Conservation (phyloP, 768 basidiomycete genomes). For the Coprinellus micaceus region DNA sequence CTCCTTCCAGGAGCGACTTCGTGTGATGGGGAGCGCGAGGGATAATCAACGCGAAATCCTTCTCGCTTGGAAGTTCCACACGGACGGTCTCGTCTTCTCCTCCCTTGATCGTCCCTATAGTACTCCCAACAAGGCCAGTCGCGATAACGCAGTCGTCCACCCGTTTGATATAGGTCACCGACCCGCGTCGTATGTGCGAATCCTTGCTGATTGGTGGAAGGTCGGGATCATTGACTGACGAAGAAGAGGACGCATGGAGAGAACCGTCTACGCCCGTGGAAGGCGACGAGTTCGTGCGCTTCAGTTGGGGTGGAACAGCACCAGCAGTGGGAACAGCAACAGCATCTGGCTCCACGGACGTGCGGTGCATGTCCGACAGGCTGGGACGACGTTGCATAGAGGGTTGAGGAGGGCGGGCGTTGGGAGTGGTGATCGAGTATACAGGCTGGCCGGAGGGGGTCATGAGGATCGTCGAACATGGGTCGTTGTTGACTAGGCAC, state of each 20-base stretch:
- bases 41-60: not conserved
- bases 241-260: too few relatives aligned
- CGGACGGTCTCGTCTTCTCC: constrained; percentile 8
- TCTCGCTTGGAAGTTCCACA: not conserved
- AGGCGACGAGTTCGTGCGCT: constrained; percentile 1
- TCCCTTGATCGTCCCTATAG: constrained; percentile 30
- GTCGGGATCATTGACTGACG: not conserved
- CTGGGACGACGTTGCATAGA: not conserved
- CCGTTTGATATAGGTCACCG: constrained; percentile 26
- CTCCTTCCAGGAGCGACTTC: too few relatives aligned
- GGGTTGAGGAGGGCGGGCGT: not conserved
- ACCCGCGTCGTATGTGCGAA: constrained; percentile 4
- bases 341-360: not conserved
- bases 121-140: constrained; percentile 29
- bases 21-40: not conserved
- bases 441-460: constrained; percentile 29
- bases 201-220: not conserved
- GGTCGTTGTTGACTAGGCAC: constrained; percentile 36
- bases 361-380: not conserved
- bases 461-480: constrained; percentile 31
- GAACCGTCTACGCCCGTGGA: not conserved
- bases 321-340: not conserved
- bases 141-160: constrained; percentile 23
- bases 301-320: not conserved
- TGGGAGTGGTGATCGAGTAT: constrained; percentile 31